Base-by-base conservation (phyloP, 495 filamentous ascomycete species). In the Annulohypoxylon maeteangense region DNA sequence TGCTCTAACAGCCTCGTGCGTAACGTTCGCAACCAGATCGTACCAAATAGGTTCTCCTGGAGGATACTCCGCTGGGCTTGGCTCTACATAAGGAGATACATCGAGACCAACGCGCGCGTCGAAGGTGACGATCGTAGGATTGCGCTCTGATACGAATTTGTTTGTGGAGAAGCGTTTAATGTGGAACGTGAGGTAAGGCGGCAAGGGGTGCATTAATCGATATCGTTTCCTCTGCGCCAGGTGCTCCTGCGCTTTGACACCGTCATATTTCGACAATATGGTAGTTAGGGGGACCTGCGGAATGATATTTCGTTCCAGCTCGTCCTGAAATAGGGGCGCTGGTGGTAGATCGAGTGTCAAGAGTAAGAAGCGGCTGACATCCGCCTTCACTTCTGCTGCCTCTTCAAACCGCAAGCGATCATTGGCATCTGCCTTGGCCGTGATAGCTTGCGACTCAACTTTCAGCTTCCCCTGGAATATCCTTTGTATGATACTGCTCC, bases 51-150 rank as follows among this genome's bases (percentile, higher is more conserved):
- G 94, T 75, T 97, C 94, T 8, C 91, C 90, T 0, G 87, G 87
- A 67, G 94, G 89, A 42, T 78, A 70, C 8, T 79, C 71, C 7
- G 67, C 67, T 14, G 80, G 80, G 68, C 81, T 81, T 40, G 82
- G 82, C 67, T 86, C 81, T 25, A 97, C 93, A 74, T 95, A 99
- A 0, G 93, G 93, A 3, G 88, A 86, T 84, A 97, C 89, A 75
- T 99, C 93, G 14, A 99, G 87, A 25, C 88, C 89, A 22, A 78
- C 70, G 62, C 90, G 86, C 3, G 90, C 88, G 62, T 92, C 91
- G 81, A 98, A 98, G 7, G 94, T 98, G 61, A 99, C 95, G 76
- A 99, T 99, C 0, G 96, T 98, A 4, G 94, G 95, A 79, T 98
- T 99, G 34, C 95, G 91, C 80, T 99, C 96, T 3, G 89, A 84